Base-by-base conservation (phyloP, 1,284 basidiomycete species). In the Athelia psychrophila region DNA sequence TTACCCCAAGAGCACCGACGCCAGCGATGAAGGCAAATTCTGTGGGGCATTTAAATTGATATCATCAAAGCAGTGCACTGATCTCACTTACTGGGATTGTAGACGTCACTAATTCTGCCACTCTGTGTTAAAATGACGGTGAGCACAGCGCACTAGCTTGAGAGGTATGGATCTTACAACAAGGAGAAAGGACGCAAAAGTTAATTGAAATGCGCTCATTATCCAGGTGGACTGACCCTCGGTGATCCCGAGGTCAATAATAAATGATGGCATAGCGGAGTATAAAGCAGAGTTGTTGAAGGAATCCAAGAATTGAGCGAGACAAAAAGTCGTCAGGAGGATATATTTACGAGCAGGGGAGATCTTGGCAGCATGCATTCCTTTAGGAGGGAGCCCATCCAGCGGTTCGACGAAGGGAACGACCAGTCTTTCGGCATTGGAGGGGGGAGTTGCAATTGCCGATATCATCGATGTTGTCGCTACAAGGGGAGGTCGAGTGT, bases 121-220 rank as follows among this genome's bases (percentile, higher is more conserved):
- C 68, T 70, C 70, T 72, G 49, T 23, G 22, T 13, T 10, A 18
- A 47, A 42, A 8, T 19, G n/a, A n/a, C 48, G 19, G 47, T 15
- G 24, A 35, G 46, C 23, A 19, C n/a, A 22, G 38, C n/a, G 24
- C 49, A 42, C 2, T 47, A 16, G 27, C 25, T 18, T 6, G n/a
- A n/a, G 20, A 9, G 50, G 5, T 5, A 8, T 25, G 23, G 47
- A 16, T 62, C 62, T 15, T 55, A 67, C 66, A 19, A 62, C 47
- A 35, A 66, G 61, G 10, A 67, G 58, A 35, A 73, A 66, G 15
- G 70, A 58, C 3, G 72, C 67, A 54, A 70, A 73, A 1, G 71
- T 74, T 24, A 74, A 56, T 50, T 69, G 64, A 56, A 66, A 73
- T 8, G 65, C 68, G 53, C 67, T 65, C 23, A 70, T 57, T n/a